These are phyloP conservation scores for Ganoderma multipileum DNA, from an alignment of 1,284 basidiomycete species.

Conservation along the genomic window DNA sequence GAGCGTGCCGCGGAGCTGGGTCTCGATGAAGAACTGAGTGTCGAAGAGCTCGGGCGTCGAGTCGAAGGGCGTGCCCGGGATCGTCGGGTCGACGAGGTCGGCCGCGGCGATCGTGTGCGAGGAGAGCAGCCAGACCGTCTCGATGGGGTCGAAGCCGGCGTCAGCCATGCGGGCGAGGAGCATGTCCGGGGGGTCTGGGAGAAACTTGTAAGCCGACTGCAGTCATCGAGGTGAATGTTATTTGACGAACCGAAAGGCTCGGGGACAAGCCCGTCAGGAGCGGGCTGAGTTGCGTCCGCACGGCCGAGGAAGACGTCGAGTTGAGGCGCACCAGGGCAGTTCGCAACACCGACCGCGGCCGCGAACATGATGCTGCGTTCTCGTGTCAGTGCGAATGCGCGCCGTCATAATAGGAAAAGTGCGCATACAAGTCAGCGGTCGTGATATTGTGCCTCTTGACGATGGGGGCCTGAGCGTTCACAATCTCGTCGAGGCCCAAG, in stretches of 20 bases:
- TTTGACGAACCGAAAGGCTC: constrained; percentile 41
- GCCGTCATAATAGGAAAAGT: background rate
- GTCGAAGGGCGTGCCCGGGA: constrained; percentile 32
- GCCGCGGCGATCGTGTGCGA: constrained; percentile 34
- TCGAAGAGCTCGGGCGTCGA: constrained; percentile 32
- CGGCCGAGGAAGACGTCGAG: constrained; percentile 43
- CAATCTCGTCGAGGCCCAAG: constrained; percentile 33
- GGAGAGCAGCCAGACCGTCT: constrained; percentile 51
- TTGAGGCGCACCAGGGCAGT: constrained; percentile 42
- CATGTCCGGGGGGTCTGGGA: constrained; percentile 35
- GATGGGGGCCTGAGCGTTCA: constrained; percentile 28
- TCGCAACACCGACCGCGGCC: constrained; percentile 38
- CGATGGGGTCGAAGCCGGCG: constrained; percentile 42
- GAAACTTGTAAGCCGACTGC: background rate
- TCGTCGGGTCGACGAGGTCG: constrained; percentile 30
- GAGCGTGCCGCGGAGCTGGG: constrained; percentile 34
- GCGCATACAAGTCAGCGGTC: constrained; percentile 33
- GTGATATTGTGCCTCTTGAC: constrained; percentile 34
- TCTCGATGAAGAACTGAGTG: constrained; percentile 34
- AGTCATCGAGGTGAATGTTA: background rate
- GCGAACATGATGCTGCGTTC: constrained; percentile 39
- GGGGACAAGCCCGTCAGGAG: constrained; percentile 47
- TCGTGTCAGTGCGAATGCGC: too few relatives aligned
- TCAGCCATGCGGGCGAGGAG: constrained; percentile 37
- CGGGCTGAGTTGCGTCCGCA: constrained; percentile 34